Conservation (phyloP, 805 yeast species). For the Hanseniaspora occidentalis region DNA sequence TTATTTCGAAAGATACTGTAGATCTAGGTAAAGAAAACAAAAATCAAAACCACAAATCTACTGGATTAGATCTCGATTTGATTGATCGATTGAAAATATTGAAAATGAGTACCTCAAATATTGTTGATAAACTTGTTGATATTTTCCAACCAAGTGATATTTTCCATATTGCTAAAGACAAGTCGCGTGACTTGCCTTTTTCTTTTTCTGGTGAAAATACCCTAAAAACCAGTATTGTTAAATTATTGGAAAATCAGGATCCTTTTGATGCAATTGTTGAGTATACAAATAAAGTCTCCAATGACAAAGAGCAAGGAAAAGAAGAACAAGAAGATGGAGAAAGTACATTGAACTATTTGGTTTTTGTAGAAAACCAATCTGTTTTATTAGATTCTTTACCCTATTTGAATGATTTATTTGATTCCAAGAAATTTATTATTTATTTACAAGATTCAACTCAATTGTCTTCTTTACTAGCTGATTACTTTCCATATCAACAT, state of each 20-base stretch:
- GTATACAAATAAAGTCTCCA: background rate
- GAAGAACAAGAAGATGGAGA: background rate
- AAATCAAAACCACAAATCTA: too few species aligned
- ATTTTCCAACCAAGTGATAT: conserved; percentile 3
- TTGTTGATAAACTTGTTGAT: background rate
- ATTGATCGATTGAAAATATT: too few species aligned
- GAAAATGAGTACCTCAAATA: conserved; percentile 1
- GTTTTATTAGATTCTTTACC: conserved; percentile 6
- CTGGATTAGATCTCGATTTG: too few species aligned
- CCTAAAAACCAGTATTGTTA: conserved; percentile 10
- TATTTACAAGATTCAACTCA: conserved; percentile 14
- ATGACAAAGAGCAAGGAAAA: background rate
- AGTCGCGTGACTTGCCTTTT: conserved; percentile 2
- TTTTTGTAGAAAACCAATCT: conserved; percentile 4
- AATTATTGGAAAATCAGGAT: conserved; percentile 18
- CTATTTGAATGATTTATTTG: conserved; percentile 1
- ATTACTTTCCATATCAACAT: conserved; percentile 58
- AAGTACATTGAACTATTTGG: background rate
- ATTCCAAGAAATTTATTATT: conserved; percentile 5
- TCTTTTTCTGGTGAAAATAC: background rate
- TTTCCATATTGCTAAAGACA: conserved; percentile 4
- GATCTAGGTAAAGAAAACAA: too few species aligned
- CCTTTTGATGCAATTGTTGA: conserved; percentile 17
- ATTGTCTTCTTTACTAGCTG: conserved; percentile 48
- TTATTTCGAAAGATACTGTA: too few species aligned